Percentiles rank a stretch among this genome's conserved stretches.
phyloP scores from a whole-genome alignment of 2,329 filamentous ascomycete species.

The Colletotrichum melonis region DNA sequence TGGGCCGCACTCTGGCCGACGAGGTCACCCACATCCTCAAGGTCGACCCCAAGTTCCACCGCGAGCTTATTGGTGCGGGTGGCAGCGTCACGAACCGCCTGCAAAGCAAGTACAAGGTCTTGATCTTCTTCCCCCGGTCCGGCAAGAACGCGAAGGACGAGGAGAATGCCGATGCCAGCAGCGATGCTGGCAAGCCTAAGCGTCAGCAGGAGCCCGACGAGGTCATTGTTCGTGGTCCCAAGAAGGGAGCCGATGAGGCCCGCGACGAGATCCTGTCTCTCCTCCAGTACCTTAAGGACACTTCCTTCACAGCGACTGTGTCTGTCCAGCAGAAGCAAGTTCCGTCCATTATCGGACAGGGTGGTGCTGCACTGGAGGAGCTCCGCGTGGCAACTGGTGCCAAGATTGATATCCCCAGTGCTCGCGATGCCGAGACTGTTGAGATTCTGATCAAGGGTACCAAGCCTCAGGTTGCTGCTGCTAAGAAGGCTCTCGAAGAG shows the following conservation, averaged over 20 bases:
- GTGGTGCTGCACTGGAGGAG: conserved; percentile 90
- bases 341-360: conserved; percentile 91
- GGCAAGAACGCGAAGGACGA: conserved; percentile 77
- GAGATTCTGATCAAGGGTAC: conserved; percentile 94
- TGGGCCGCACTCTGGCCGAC: conserved; percentile 88
- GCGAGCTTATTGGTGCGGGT: conserved; percentile 90
- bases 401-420: conserved; percentile 90
- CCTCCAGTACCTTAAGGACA: conserved; percentile 90
- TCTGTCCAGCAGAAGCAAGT: conserved; percentile 92
- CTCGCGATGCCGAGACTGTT: conserved; percentile 78
- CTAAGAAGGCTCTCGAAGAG: conserved; percentile 90
- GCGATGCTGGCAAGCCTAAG: conserved; percentile 73
- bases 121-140: conserved; percentile 89
- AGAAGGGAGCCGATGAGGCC: conserved; percentile 91
- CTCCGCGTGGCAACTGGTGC: conserved; percentile 86
- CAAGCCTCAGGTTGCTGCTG: conserved; percentile 88
- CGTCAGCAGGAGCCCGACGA: conserved; percentile 86
- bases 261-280: conserved; percentile 91
- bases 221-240: conserved; percentile 90
- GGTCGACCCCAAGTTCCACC: conserved; percentile 93
- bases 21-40: conserved; percentile 89
- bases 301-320: conserved; percentile 82
- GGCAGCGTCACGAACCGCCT: conserved; percentile 91
- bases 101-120: conserved; percentile 91
- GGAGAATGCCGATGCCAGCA: conserved; percentile 74